A percentile compares a stretch with the other conserved stretches of the same genome.
phyloP scores from a whole-genome alignment of 345 rosid genomes.

The Stellera chamaejasme region DNA sequence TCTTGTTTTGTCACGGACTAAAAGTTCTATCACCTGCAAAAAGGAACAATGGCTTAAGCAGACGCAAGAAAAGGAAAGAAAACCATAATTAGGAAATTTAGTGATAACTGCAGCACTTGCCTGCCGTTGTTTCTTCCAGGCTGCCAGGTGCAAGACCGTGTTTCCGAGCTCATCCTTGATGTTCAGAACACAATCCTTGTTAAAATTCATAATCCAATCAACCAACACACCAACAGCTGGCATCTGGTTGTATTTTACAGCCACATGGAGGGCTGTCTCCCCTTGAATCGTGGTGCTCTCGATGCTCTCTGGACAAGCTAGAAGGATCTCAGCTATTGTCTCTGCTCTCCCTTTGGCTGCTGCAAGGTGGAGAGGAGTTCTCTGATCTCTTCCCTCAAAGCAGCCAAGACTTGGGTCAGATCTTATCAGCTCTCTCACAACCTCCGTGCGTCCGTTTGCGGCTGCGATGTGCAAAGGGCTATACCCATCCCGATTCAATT shows the following conservation, averaged over 20 bases:
- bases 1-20: constrained; percentile 19
- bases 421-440: constrained; percentile 24
- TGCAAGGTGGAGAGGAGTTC: constrained; percentile 33
- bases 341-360: constrained; percentile 26
- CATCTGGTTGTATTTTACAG: constrained; percentile 23
- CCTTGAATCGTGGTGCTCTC: constrained; percentile 27
- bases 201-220: constrained; percentile 26
- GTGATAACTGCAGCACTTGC: constrained; percentile 8
- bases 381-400: constrained; percentile 21
- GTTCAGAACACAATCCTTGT: constrained; percentile 18
- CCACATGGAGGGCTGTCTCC: constrained; percentile 40
- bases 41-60: neutral
- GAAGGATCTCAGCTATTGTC: constrained; percentile 27
- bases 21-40: constrained; percentile 39
- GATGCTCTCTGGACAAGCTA: constrained; percentile 25
- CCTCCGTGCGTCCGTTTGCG: constrained; percentile 25
- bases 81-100: no score
- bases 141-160: constrained; percentile 33
- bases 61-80: no score
- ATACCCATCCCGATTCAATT: constrained; percentile 30
- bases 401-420: constrained; percentile 26
- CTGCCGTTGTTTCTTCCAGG: constrained; percentile 36
- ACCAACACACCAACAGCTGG: constrained; percentile 19
- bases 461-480: constrained; percentile 42
- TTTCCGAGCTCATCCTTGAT: constrained; percentile 36